These are phyloP conservation scores for Nemania sp. DNA, from an alignment of 2,329 filamentous ascomycete species.

Conservation along the genomic window DNA sequence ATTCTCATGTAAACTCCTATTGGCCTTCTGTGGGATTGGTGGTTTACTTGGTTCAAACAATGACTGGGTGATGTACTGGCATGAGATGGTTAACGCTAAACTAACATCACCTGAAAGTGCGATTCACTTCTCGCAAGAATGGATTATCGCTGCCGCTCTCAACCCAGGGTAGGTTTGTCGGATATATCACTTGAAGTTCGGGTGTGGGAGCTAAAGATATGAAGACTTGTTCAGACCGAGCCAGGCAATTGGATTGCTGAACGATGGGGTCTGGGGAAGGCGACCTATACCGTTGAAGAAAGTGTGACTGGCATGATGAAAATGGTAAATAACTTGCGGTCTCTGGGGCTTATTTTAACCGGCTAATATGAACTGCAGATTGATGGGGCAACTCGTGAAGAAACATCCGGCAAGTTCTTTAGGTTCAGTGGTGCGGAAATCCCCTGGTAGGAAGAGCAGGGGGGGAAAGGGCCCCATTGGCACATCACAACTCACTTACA, in stretches of 20 bases:
- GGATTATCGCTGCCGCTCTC: neutral
- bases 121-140: neutral
- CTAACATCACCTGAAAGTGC: too few species aligned
- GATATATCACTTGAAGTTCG: too few species aligned
- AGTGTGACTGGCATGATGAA: slow-evolving; percentile 40
- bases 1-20: too few species aligned
- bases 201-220: too few species aligned
- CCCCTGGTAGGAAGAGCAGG: slow-evolving; percentile 40
- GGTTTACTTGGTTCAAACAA: too few species aligned
- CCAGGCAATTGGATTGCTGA: slow-evolving; percentile 38
- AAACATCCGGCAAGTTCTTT: slow-evolving; percentile 32
- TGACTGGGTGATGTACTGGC: neutral
- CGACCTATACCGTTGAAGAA: slow-evolving; percentile 36
- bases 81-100: neutral
- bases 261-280: slow-evolving; percentile 36
- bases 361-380: slow-evolving; percentile 31
- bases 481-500: too few species aligned
- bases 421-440: slow-evolving; percentile 32
- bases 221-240: slow-evolving; percentile 38
- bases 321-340: slow-evolving; percentile 29
- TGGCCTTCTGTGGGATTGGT: too few species aligned
- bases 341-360: neutral
- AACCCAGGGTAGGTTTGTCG: neutral
- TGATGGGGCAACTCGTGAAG: slow-evolving; percentile 34
- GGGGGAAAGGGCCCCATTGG: too few species aligned